phyloP scores from a whole-genome alignment of 352 stramenopile species.

The Phytophthora pisi region DNA sequence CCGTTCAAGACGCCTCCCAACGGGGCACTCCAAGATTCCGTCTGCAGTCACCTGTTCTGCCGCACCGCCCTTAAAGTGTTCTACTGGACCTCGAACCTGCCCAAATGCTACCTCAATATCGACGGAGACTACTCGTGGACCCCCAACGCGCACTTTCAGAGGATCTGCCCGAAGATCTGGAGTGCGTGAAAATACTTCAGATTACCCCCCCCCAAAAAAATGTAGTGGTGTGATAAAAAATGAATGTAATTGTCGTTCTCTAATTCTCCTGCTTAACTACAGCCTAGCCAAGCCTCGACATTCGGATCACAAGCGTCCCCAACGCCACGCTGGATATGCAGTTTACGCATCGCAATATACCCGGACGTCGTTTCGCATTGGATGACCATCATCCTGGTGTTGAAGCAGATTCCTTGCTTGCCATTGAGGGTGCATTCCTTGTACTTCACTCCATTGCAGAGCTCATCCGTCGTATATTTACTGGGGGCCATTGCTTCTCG shows the following conservation, averaged over 20 bases:
- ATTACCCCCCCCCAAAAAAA: no score
- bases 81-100: neutral
- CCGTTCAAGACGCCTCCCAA: slow-evolving; percentile 2
- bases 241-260: neutral
- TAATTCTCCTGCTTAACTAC: no score
- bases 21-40: neutral
- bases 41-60: slow-evolving; percentile 11
- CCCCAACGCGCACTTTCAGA: slow-evolving; percentile 2
- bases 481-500: slow-evolving; percentile 24
- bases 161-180: slow-evolving; percentile 2
- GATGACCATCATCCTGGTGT: slow-evolving; percentile 53
- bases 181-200: neutral
- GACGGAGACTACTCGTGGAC: neutral
- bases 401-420: slow-evolving; percentile 47
- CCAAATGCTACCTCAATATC: slow-evolving; percentile 7
- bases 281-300: slow-evolving; percentile 46
- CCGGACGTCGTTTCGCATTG: slow-evolving; percentile 33
- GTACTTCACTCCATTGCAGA: slow-evolving; percentile 42
- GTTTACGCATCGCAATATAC: slow-evolving; percentile 36
- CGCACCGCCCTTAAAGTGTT: neutral
- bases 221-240: neutral
- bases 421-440: slow-evolving; percentile 34
- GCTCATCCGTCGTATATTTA: slow-evolving; percentile 25
- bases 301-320: slow-evolving; percentile 30
- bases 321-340: slow-evolving; percentile 39